Base-by-base conservation (phyloP, 768 basidiomycete species). In the Amanita rubescens region DNA sequence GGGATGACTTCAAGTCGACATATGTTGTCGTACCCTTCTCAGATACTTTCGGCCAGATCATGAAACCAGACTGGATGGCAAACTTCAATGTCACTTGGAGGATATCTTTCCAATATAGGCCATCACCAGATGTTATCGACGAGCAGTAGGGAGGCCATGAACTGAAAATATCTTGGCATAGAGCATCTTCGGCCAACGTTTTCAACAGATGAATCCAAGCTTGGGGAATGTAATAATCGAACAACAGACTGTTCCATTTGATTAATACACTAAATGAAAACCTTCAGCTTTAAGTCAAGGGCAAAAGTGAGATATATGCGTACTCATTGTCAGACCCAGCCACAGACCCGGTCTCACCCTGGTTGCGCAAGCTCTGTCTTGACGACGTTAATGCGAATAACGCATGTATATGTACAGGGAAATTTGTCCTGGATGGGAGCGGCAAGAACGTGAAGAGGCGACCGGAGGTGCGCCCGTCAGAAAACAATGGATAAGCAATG, bases 391-490 rank as follows among this genome's bases (percentile, higher is more conserved):
- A 60, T 0, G 78, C 74, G 54, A 81, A 78, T 1, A 74, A 53
- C 0, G 67, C 75, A 55, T 81, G 76, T 2, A 79, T 55, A 54
- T 79, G 78, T 5, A 67, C 64, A 0, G 73, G 71, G 49, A 77
- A 77, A 5, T 68, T 66, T 0, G 78, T 79, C 1, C 57, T 55
- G 20, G 79, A 61, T 0, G 79, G 78, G 0, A 81, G 63, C 0
- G 77, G 78, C 5, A 79, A 70, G 41, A 67, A 75, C 0, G 77
- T 78, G 59, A 78, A 81, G 11, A 81, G 63, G 3, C 74, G 66
- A 1, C 78, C 78, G n/a, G 55, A 49, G 1, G 39, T 55, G 30
- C 10, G 43, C 20, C 3, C 48, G 57, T 68, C 38, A 32, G n/a
- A 24, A 9, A 60, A 20, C 68, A 41, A 3, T 68, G 68, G 7